Evolutionary conservation across 441 rosid species (phyloP), one percentile per base, ranked within the genome.

Genomic region (Gossypium lobatum): DNA sequence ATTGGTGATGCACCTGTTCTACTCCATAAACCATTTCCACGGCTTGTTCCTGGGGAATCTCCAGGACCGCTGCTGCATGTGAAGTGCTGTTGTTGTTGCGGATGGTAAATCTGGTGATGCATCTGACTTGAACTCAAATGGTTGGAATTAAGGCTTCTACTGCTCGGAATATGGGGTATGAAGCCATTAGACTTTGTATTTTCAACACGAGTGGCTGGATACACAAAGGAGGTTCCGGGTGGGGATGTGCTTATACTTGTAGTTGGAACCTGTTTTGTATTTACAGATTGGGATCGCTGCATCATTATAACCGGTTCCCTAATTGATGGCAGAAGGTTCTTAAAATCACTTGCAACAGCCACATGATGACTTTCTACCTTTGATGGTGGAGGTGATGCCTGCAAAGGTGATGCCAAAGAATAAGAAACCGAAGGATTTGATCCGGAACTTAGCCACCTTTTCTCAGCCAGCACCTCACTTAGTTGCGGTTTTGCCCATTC

Each of bases 401-500:
- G 97, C 77, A 80, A 79, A 62, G 94, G 80, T 54, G 96, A 83
- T 46, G 85, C 78, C 85, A 90, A 31, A 20, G 95, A 78, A 75
- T 83, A 84, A 20, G 91, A 84, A 57, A 80, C 81, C 6, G 88
- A 77, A 11, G 88, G 75, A 78, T 77, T 81, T 3, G 89, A 76
- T 75, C 85, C 90, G 1, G 86, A 74, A 73, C 53, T 73, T 39
- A 84, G 70, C 90, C 97, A 88, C 73, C 86, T 84, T 79, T 89
- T 93, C 50, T 90, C 96, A 8, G 77, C 69, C 55, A 82, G 78
- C 39, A 76, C 79, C 18, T 78, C 80, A 76, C 80, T 64, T 61
- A 80, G 91, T 78, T 82, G 95, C 25, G 88, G 87, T 83, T 87
- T 93, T 70, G 83, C 79, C 93, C 88, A 86, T 10, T 91, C 97